Evolutionary conservation across 2,329 filamentous ascomycete genomes (phyloP).

Genomic region (Aspergillus neotritici): DNA sequence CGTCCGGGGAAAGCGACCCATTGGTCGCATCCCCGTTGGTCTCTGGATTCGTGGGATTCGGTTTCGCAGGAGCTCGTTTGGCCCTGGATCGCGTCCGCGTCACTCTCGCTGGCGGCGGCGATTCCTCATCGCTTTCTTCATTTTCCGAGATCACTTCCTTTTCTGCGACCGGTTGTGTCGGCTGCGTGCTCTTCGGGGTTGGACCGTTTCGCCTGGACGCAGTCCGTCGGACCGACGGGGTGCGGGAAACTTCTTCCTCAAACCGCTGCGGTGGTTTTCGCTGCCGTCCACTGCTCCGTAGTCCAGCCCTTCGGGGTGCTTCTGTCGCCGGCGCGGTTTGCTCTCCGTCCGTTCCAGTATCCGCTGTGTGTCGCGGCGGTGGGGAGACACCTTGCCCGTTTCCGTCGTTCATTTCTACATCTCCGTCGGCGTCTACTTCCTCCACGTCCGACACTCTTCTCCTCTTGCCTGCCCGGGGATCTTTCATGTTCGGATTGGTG

Average conservation of each 20-base stretch:
- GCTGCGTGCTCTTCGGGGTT: constrained; percentile 20
- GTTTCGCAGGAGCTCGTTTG: constrained; percentile 17
- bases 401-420: constrained; percentile 24
- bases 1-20: constrained; percentile 23
- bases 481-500: constrained; percentile 21
- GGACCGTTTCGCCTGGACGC: constrained; percentile 16
- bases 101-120: constrained; percentile 8
- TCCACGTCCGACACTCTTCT: constrained; percentile 30
- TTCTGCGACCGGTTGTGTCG: constrained; percentile 14
- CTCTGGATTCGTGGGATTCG: constrained; percentile 11
- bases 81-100: constrained; percentile 25
- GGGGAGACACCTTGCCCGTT: constrained; percentile 11
- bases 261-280: constrained; percentile 30
- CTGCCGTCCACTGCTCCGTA: constrained; percentile 31
- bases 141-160: constrained; percentile 6
- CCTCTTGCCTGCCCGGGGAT: constrained; percentile 31
- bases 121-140: constrained; percentile 11
- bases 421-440: constrained; percentile 25
- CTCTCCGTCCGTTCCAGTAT: constrained; percentile 11
- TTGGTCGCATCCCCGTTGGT: constrained; percentile 8
- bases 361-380: constrained; percentile 12
- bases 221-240: constrained; percentile 17
- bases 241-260: constrained; percentile 21
- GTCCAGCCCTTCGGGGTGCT: constrained; percentile 21
- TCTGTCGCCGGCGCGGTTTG: constrained; percentile 14